Conservation (phyloP, 305 asterid genomes). For the Solanum chacoense region DNA sequence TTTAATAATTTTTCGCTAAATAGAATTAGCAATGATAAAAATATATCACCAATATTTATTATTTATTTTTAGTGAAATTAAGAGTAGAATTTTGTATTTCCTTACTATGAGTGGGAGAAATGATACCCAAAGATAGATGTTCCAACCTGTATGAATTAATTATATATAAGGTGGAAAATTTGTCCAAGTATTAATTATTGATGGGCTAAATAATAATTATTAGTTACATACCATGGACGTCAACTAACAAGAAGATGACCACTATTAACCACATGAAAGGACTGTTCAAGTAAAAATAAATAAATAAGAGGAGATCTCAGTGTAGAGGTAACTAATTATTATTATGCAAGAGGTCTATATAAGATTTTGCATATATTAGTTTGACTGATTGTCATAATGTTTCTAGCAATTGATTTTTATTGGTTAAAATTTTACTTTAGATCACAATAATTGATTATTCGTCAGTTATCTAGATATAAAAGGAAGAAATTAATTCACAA, state of each 20-base stretch:
- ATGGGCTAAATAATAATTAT: not conserved
- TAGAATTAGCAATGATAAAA: not conserved
- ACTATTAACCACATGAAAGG: conserved; percentile 62
- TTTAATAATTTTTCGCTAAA: not conserved
- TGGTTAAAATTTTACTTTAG: not conserved
- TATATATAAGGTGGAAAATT: not conserved
- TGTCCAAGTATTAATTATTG: not conserved
- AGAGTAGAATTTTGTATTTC: not conserved
- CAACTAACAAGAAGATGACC: conserved; percentile 58
- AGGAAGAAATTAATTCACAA: not conserved
- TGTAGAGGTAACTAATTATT: not conserved
- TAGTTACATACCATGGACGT: conserved; percentile 46
- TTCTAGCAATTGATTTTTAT: not conserved
- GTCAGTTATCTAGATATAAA: not conserved
- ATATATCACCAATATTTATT: not conserved
- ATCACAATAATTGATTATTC: not conserved
- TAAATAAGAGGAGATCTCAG: not conserved
- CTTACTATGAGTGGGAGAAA: conserved; percentile 52
- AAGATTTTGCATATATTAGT: not conserved
- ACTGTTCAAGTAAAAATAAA: conserved; percentile 18
- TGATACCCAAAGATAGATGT: conserved; percentile 60
- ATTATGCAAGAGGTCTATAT: not conserved
- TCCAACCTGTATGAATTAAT: conserved; percentile 42
- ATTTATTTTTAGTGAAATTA: not conserved
- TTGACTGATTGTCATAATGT: not conserved